Evolutionary conservation across 768 basidiomycete genomes (phyloP).

Genomic region (Amanita molliuscula): DNA sequence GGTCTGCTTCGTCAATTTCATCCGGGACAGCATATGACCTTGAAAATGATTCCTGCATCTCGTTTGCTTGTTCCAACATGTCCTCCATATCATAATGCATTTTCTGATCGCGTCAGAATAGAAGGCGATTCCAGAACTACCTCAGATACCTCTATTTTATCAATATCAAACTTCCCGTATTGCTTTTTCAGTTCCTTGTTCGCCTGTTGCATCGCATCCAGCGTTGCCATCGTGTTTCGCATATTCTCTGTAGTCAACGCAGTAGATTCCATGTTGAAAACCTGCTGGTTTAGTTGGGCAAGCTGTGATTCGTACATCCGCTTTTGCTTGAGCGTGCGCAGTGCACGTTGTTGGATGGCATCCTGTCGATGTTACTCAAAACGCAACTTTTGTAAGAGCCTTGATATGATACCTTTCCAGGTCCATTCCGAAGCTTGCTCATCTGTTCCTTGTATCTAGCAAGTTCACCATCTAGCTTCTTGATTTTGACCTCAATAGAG

Average conservation of each 20-base stretch:
- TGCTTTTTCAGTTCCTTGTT: constrained; percentile 96
- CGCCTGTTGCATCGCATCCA: constrained; percentile 91
- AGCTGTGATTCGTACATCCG: constrained; percentile 93
- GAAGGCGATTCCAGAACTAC: background rate
- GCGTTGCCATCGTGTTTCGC: constrained; percentile 97
- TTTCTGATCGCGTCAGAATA: constrained; percentile 33
- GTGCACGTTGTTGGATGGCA: constrained; percentile 90
- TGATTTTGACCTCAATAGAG: constrained; percentile 92
- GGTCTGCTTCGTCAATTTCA: constrained; percentile 94
- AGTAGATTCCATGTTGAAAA: constrained; percentile 98
- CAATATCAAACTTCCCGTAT: constrained; percentile 94
- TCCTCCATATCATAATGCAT: constrained; percentile 99
- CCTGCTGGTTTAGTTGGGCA: constrained; percentile 84
- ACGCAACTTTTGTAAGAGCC: background rate
- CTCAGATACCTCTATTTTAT: constrained; percentile 78
- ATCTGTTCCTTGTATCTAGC: constrained; percentile 91
- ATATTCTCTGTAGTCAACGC: constrained; percentile 95
- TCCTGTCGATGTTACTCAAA: constrained; percentile 33
- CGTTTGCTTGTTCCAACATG: constrained; percentile 91
- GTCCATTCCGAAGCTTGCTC: constrained; percentile 85
- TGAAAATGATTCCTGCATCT: constrained; percentile 91
- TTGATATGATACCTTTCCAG: constrained; percentile 61
- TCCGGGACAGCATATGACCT: constrained; percentile 95
- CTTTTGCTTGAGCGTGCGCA: constrained; percentile 90
- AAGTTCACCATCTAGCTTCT: constrained; percentile 92